Conservation (phyloP, 108 stramenopile species). For the Licmophora abbreviata region DNA sequence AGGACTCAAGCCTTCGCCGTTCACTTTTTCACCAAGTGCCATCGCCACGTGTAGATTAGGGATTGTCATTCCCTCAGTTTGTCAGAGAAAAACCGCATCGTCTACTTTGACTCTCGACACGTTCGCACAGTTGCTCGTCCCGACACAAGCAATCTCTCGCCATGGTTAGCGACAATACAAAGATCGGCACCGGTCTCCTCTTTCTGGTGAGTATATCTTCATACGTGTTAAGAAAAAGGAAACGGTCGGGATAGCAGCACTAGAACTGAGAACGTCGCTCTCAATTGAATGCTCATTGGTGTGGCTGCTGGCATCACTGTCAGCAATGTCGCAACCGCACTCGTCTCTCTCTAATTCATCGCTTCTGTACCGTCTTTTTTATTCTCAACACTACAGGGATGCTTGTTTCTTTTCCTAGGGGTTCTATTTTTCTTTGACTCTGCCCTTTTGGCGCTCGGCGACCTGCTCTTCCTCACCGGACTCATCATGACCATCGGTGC, state of each 20-base stretch:
- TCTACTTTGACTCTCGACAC: no score
- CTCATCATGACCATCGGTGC: conserved; percentile 80
- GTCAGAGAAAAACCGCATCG: no score
- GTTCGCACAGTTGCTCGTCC: neutral
- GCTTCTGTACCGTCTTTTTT: neutral
- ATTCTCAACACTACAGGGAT: conserved; percentile 25
- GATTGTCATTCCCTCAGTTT: no score
- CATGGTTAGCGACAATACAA: conserved; percentile 74
- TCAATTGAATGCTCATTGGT: neutral
- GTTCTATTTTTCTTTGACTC: conserved; percentile 85
- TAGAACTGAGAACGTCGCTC: neutral
- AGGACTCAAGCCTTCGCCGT: no score
- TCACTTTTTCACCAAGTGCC: no score
- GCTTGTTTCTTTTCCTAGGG: conserved; percentile 79
- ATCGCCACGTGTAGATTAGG: no score
- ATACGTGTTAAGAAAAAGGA: neutral
- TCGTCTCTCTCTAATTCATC: neutral
- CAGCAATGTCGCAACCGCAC: neutral
- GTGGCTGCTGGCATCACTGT: neutral
- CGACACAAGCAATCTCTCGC: neutral
- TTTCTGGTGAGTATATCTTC: conserved; percentile 28
- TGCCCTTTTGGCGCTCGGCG: conserved; percentile 79
- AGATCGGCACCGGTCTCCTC: conserved; percentile 83
- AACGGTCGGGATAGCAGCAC: neutral
- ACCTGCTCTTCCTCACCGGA: conserved; percentile 77